Evolutionary conservation across 192 early-diverging fungal species (phyloP).

Genomic region (Spizellomyces sp.): DNA sequence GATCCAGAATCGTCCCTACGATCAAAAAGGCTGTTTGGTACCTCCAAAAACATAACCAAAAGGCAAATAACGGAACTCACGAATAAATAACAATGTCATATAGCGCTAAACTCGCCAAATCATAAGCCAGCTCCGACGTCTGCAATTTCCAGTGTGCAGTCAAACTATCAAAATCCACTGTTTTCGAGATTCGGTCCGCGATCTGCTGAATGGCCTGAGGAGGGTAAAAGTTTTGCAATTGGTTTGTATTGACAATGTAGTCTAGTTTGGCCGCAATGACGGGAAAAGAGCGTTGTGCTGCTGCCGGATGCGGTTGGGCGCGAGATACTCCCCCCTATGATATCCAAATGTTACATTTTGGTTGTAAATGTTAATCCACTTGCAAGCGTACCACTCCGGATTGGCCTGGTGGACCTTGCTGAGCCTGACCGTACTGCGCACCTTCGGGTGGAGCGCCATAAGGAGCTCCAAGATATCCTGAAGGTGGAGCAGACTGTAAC

Average conservation of each 20-base stretch:
- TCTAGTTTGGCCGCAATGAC: slow-evolving; percentile 20
- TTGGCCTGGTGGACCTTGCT: too few relatives aligned
- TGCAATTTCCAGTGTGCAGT: slow-evolving; percentile 18
- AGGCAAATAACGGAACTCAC: slow-evolving; percentile 5
- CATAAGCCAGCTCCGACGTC: slow-evolving; percentile 29
- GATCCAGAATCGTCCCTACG: slow-evolving; percentile 27
- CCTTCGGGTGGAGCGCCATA: too few relatives aligned
- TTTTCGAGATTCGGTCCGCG: slow-evolving; percentile 15
- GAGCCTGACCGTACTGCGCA: too few relatives aligned
- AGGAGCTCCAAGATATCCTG: too few relatives aligned
- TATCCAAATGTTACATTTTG: too few relatives aligned
- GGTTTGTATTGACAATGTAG: slow-evolving; percentile 21
- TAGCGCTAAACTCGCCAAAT: slow-evolving; percentile 26
- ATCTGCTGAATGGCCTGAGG: slow-evolving; percentile 25
- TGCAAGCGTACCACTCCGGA: too few relatives aligned
- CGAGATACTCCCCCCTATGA: background rate
- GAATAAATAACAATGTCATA: slow-evolving; percentile 38
- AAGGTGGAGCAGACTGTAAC: too few relatives aligned
- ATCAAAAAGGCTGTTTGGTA: background rate
- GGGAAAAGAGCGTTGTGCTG: slow-evolving; percentile 11
- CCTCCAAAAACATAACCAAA: background rate
- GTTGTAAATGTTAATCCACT: too few relatives aligned
- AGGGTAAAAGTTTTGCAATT: slow-evolving; percentile 23
- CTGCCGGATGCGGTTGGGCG: slow-evolving; percentile 9
- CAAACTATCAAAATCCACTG: slow-evolving; percentile 26